Evolutionary conservation across 257 asterid species (phyloP).

Genomic region (Cruciata laevipes): DNA sequence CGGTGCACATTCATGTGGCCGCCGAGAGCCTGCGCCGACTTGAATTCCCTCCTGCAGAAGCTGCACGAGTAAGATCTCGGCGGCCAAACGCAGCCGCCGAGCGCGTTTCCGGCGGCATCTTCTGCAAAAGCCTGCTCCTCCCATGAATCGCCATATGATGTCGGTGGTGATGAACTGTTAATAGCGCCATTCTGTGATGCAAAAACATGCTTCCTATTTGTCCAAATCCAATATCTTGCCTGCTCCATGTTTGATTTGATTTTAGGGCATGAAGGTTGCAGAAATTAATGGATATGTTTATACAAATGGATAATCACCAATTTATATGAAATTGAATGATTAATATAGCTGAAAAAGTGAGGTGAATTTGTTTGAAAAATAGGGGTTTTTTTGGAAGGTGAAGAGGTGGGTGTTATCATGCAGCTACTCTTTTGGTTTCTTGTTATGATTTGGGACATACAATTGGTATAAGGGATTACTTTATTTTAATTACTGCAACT

Average conservation of each 20-base stretch:
- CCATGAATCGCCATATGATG: conserved; percentile 60
- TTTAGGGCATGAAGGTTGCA: conserved; percentile 12
- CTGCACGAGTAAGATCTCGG: conserved; percentile 90
- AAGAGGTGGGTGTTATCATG: conserved; percentile 64
- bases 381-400: conserved; percentile 38
- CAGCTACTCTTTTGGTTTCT: conserved; percentile 47
- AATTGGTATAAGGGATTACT: conserved; percentile 6
- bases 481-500: neutral
- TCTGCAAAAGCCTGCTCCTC: conserved; percentile 95
- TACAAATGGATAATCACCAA: neutral
- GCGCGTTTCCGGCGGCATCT: conserved; percentile 56
- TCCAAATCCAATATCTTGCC: conserved; percentile 62
- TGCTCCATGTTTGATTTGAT: conserved; percentile 41
- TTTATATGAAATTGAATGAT: conserved; percentile 19
- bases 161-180: conserved; percentile 11
- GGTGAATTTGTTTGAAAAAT: conserved; percentile 21
- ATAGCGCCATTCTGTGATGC: conserved; percentile 1
- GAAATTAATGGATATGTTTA: conserved; percentile 15
- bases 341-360: conserved; percentile 27
- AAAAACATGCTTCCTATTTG: conserved; percentile 43
- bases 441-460: conserved; percentile 18
- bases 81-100: conserved; percentile 91
- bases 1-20: conserved; percentile 97
- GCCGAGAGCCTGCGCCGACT: conserved; percentile 96
- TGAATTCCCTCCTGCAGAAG: conserved; percentile 77